A percentile compares a stretch with the other conserved stretches of the same genome.
Conservation (phyloP, 257 asterid genomes). For the Haberlea rhodopensis region DNA sequence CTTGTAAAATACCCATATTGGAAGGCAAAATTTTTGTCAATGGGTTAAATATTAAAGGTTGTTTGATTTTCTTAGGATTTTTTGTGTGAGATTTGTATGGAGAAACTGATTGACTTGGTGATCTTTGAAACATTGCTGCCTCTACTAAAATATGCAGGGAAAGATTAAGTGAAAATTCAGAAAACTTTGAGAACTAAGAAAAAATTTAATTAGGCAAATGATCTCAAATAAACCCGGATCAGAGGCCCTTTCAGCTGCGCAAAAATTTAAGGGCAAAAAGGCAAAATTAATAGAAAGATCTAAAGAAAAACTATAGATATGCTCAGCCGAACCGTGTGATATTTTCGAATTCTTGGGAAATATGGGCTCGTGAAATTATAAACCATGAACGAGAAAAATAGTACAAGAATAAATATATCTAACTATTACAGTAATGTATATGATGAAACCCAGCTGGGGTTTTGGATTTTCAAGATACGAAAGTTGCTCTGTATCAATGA, state of each 20-base stretch:
- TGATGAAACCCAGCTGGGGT: constrained; percentile 18
- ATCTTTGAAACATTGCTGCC: constrained; percentile 35
- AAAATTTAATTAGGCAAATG: constrained; percentile 16
- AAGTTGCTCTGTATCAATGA: constrained; percentile 27
- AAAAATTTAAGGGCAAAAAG: no score
- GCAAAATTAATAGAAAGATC: not conserved
- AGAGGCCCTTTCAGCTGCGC: constrained; percentile 25
- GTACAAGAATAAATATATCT: not conserved
- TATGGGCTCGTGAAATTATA: no score
- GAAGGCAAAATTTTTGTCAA: constrained; percentile 25
- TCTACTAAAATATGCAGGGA: constrained; percentile 38
- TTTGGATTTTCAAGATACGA: constrained; percentile 12
- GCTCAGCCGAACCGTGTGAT: not conserved
- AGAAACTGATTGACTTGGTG: constrained; percentile 35
- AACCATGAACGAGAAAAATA: not conserved
- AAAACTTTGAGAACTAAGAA: no score
- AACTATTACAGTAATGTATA: not conserved
- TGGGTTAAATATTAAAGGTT: constrained; percentile 34
- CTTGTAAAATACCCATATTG: constrained; percentile 45
- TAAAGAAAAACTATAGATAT: not conserved
- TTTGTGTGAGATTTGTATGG: no score
- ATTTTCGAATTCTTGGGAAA: not conserved
- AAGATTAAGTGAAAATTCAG: not conserved
- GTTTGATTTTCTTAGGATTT: constrained; percentile 27
- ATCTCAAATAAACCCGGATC: constrained; percentile 49